Evolutionary conservation across 1,139 yeast species (phyloP), one percentile per base, ranked within the genome.

Genomic region (Yamadazyma aaseri): DNA sequence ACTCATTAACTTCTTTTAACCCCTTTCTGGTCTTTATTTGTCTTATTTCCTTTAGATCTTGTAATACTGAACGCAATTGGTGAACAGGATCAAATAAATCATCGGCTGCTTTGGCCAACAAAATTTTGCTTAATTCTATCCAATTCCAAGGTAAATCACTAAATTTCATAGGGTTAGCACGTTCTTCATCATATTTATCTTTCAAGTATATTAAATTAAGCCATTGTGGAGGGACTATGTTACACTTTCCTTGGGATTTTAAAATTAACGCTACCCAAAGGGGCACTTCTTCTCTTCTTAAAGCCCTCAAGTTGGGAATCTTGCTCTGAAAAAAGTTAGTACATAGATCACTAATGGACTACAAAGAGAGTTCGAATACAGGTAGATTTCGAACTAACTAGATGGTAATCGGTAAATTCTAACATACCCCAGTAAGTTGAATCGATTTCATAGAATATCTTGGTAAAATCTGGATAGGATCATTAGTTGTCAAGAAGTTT

Each of bases 171-270:
- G 79, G 73, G 35, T 72, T 56, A 5, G 66, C 62, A 29, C 78
- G 62, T 50, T 92, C 98, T 40, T 76, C 81, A 9, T 84, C 89
- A 47, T 85, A 79, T 34, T 73, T 70, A 5, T 66, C 69, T 39
- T 74, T 73, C 37, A 92, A 58, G 37, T 65, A 67, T n/a, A 65
- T 63, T 33, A 75, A 59, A 11, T 71, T 73, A n/a, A 92, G 68
- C 99, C 99, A 92, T 2, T 66, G 71, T 0, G 99, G 99, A 8
- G 90, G 82, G 5, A 89, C 81, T 3, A 92, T 80, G 42, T 81
- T 82, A 57, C 97, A 87, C 47, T 90, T 82, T 32, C 80, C 82
- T 56, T 92, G 97, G 29, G 83, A 79, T 51, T 87, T 87, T 35
- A 92, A 65, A 12, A 90, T 66, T 10, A 89, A 57, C 0, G 97